Evolutionary conservation across 2,329 filamentous ascomycete genomes (phyloP).

Genomic region (Catunica adiposa): DNA sequence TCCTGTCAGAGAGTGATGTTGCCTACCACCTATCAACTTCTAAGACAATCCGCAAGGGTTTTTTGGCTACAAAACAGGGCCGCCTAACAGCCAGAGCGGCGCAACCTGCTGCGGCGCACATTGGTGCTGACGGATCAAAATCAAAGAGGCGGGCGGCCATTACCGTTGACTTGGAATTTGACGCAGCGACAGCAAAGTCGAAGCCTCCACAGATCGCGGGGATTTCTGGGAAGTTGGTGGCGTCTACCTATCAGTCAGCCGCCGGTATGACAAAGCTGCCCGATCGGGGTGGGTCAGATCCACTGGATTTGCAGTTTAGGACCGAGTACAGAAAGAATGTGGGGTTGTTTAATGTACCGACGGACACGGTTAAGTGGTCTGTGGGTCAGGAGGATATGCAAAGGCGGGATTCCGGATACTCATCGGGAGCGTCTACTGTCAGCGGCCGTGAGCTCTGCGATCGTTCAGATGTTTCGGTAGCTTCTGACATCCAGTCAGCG

Average conservation of each 20-base stretch:
- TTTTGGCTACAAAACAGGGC: slow-evolving; percentile 36
- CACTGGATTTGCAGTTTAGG: slow-evolving; percentile 26
- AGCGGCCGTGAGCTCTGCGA: neutral
- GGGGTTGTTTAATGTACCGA: slow-evolving; percentile 23
- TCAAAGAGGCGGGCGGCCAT: slow-evolving; percentile 19
- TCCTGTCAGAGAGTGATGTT: slow-evolving; percentile 30
- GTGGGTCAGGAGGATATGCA: slow-evolving; percentile 15
- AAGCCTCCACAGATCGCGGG: slow-evolving; percentile 29
- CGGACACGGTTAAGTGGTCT: slow-evolving; percentile 27
- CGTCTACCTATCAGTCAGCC: slow-evolving; percentile 36
- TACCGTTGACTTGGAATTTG: slow-evolving; percentile 31
- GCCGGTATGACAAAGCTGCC: slow-evolving; percentile 30
- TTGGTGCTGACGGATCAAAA: slow-evolving; percentile 30
- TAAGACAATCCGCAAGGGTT: slow-evolving; percentile 36
- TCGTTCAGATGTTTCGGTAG: neutral
- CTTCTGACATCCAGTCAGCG: too few relatives aligned
- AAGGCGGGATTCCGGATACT: neutral
- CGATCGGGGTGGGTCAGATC: slow-evolving; percentile 32
- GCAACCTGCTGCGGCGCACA: slow-evolving; percentile 33
- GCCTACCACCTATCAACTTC: slow-evolving; percentile 33
- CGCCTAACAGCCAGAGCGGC: slow-evolving; percentile 29
- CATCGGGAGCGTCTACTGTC: neutral
- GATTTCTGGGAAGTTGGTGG: slow-evolving; percentile 33
- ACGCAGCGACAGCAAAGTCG: slow-evolving; percentile 22
- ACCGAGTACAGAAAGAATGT: slow-evolving; percentile 31